Evolutionary conservation across 768 basidiomycete species (phyloP).

Genomic region (Trametes maxima): DNA sequence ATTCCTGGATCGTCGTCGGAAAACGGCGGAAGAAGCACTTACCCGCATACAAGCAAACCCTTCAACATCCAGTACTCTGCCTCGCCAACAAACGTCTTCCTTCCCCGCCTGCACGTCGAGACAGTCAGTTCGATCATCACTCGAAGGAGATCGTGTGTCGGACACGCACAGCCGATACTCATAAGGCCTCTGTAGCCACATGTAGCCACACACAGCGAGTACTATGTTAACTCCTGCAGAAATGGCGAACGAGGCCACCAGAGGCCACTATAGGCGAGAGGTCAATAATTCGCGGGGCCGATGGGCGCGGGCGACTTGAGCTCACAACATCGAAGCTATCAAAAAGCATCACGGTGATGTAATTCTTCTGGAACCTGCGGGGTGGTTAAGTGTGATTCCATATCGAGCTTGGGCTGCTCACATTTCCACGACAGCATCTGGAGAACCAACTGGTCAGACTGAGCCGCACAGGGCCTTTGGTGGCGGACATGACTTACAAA

Average conservation of each 20-base stretch:
- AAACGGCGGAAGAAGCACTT: neutral
- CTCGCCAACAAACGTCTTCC: neutral
- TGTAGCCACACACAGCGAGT: neutral
- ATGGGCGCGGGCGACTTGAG: too few relatives aligned
- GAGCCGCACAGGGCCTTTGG: neutral
- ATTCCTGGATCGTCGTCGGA: neutral
- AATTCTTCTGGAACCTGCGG: neutral
- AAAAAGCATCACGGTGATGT: neutral
- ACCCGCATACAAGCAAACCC: constrained; percentile 15
- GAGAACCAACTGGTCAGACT: neutral
- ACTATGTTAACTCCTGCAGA: neutral
- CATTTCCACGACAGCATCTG: neutral
- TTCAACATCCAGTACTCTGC: constrained; percentile 15
- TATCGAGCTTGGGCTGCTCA: neutral
- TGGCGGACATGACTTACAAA: constrained; percentile 1
- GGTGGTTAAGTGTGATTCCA: neutral
- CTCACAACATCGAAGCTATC: neutral
- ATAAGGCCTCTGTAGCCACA: constrained; percentile 13
- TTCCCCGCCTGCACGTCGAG: neutral
- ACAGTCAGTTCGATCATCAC: neutral
- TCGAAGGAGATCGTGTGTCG: too few relatives aligned
- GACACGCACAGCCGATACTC: neutral
- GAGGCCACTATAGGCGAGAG: constrained; percentile 10
- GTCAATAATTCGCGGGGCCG: too few relatives aligned
- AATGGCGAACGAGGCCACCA: neutral